Evolutionary conservation across 106 monocot species (phyloP), one percentile per base, ranked within the genome.

Genomic region (Platanthera zijinensis): DNA sequence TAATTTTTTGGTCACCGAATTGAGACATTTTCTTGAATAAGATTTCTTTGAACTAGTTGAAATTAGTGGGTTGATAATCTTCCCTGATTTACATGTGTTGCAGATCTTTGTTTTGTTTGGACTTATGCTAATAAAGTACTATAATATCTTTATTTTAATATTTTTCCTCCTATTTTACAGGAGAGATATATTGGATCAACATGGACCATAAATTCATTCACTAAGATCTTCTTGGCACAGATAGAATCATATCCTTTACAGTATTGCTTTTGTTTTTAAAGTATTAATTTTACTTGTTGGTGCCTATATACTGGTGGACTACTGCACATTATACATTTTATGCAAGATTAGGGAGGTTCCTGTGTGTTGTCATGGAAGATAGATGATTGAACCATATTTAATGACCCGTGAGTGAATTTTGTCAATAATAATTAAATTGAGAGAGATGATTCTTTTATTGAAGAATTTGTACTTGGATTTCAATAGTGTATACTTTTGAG

Each of bases 201-300:
- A 3, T 68, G 67, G 67, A 30, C 67, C 13, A 30, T 68, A 32
- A 7, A 68, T 21, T 30, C 10, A 10, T 68, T 68, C 67, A 8
- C 28, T 9, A 6, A 68, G 4, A 25, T 30, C 30, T 32, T 68
- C 32, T 25, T 68, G 30, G 22, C 6, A 68, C 10, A 32, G 32
- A 6, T 68, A 25, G n/a, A n/a, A 25, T 68, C 67, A 68, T 68
- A 68, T 68, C 67, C 67, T 68, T 68, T 30, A 32, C 7, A 30
- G 10, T 30, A 68, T 68, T 68, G 13, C 13, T 68, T 68, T 6
- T n/a, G 22, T 5, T 10, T 68, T 68, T 68, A 32, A 62, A 19
- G 61, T 10, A 62, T 62, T 68, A 25, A 68, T 30, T 25, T n/a
- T 30, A 30, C 3, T 30, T 8, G 6, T 5, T n/a, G 30, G 32